These are phyloP conservation scores for Secale cereale DNA, from an alignment of 176 grass and related monocot genomes.

Conservation along the genomic window DNA sequence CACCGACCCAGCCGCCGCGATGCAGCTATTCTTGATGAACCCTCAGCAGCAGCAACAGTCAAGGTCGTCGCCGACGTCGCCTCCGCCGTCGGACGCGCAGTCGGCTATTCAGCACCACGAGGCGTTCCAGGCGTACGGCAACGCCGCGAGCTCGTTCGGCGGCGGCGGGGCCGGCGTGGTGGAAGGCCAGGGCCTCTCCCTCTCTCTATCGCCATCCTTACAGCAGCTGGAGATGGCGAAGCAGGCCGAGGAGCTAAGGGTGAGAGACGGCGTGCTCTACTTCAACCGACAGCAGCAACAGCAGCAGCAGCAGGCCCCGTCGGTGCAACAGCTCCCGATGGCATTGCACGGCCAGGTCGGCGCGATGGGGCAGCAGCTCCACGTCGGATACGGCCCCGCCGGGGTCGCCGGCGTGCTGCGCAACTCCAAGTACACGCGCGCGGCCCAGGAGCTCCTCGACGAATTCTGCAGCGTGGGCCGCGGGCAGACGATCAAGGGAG, in stretches of 20 bases:
- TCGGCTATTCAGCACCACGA: slow-evolving; percentile 61
- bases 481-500: slow-evolving; percentile 55
- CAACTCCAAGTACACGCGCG: slow-evolving; percentile 84
- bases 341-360: slow-evolving; percentile 69
- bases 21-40: slow-evolving; percentile 92
- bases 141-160: slow-evolving; percentile 35
- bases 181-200: slow-evolving; percentile 83
- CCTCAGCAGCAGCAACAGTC: slow-evolving; percentile 53
- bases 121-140: slow-evolving; percentile 68
- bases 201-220: slow-evolving; percentile 81
- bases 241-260: slow-evolving; percentile 74
- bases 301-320: slow-evolving; percentile 31
- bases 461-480: slow-evolving; percentile 98
- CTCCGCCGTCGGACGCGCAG: slow-evolving; percentile 41
- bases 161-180: slow-evolving; percentile 44
- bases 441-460: slow-evolving; percentile 89
- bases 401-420: slow-evolving; percentile 63
- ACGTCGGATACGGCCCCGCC: slow-evolving; percentile 63
- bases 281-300: slow-evolving; percentile 68
- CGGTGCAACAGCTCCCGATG: slow-evolving; percentile 51
- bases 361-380: slow-evolving; percentile 38
- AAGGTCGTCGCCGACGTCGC: slow-evolving; percentile 55
- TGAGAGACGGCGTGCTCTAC: slow-evolving; percentile 79
- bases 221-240: slow-evolving; percentile 98
- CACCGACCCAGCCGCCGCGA: slow-evolving; percentile 61